Evolutionary conservation across 495 filamentous ascomycete species (phyloP).

Genomic region (Tuber umbilicatum): DNA sequence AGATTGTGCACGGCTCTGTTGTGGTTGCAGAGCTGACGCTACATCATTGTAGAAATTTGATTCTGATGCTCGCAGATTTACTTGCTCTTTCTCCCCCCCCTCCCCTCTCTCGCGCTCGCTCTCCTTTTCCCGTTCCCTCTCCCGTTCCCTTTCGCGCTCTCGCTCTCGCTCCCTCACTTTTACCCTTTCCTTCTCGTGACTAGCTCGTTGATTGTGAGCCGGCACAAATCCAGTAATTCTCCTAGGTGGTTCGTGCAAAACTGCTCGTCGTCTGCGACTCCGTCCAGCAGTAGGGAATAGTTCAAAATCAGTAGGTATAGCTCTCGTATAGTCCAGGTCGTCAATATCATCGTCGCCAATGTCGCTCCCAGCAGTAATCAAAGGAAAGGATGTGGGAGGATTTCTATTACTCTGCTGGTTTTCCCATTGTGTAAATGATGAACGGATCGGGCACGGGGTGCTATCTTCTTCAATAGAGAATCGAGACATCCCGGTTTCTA

Average conservation of each 20-base stretch:
- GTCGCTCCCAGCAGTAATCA: constrained; percentile 23
- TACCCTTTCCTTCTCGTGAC: constrained; percentile 9
- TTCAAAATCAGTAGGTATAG: constrained; percentile 31
- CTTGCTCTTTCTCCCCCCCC: constrained; percentile 5
- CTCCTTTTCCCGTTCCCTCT: not conserved
- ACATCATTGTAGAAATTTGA: constrained; percentile 27
- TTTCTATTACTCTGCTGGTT: constrained; percentile 14
- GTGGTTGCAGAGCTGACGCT: constrained; percentile 25
- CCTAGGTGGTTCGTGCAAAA: constrained; percentile 35
- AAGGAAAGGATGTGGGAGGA: constrained; percentile 30
- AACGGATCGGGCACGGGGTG: constrained; percentile 32
- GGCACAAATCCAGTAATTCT: constrained; percentile 35
- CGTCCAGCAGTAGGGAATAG: constrained; percentile 21
- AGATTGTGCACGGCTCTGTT: constrained; percentile 27
- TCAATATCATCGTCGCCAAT: constrained; percentile 31
- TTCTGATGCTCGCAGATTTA: constrained; percentile 8
- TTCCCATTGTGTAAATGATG: constrained; percentile 11
- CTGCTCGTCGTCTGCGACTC: constrained; percentile 24
- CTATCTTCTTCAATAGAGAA: constrained; percentile 24
- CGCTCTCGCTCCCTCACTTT: constrained; percentile 8
- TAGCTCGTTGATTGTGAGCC: constrained; percentile 20
- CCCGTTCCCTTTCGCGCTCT: not conserved
- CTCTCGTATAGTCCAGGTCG: constrained; percentile 36
- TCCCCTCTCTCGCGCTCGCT: not conserved
- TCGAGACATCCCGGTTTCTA: constrained; percentile 18